phyloP scores from a whole-genome alignment of 495 filamentous ascomycete genomes.

The Durotheca rogersii region DNA sequence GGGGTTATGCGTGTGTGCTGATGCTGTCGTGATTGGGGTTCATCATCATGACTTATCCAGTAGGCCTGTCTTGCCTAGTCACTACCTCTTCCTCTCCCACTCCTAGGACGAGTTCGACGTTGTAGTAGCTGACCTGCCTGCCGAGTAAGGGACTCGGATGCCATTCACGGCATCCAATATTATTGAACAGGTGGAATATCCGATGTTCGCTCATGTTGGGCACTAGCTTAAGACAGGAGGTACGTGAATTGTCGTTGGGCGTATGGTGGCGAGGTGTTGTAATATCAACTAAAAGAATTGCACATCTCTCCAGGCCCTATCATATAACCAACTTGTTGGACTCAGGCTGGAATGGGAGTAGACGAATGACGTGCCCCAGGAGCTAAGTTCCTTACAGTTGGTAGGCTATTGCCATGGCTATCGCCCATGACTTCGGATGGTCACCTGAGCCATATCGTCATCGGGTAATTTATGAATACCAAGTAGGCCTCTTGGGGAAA shows the following conservation, averaged over 20 bases:
- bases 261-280: conserved; percentile 17
- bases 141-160: conserved; percentile 4
- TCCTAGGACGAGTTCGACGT: conserved; percentile 9
- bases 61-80: conserved; percentile 1
- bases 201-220: conserved; percentile 23
- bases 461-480: no score
- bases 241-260: conserved; percentile 27
- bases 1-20: conserved; percentile 8
- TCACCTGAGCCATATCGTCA: background rate
- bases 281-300: conserved; percentile 5
- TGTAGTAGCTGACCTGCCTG: conserved; percentile 14
- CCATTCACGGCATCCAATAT: conserved; percentile 4
- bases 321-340: background rate
- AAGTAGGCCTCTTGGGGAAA: no score
- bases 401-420: conserved; percentile 1
- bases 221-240: conserved; percentile 21
- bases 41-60: conserved; percentile 5
- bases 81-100: conserved; percentile 10
- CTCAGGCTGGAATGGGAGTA: background rate
- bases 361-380: background rate
- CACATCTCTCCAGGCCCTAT: no score
- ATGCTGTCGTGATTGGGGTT: conserved; percentile 20
- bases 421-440: background rate
- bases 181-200: conserved; percentile 11
- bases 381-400: conserved; percentile 7